These are phyloP conservation scores for Leccinum uliginosum DNA, from an alignment of 768 basidiomycete genomes.

Conservation along the genomic window DNA sequence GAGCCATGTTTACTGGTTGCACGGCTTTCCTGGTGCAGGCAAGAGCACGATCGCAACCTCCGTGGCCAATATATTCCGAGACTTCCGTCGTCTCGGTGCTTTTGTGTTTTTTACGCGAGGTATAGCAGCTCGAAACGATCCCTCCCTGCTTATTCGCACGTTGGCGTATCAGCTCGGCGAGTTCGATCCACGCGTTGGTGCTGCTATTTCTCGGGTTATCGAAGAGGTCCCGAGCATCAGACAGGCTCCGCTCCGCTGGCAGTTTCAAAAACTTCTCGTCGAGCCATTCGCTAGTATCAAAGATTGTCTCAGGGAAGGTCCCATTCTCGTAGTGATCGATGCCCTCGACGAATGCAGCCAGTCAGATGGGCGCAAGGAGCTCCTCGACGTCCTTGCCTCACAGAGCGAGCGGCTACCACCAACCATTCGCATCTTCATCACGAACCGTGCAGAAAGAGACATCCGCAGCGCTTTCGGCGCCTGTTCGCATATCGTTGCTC, in stretches of 20 bases:
- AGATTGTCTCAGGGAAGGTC: constrained; percentile 21
- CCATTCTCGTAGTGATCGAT: constrained; percentile 32
- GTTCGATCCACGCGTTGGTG: constrained; percentile 29
- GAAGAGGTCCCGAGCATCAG: constrained; percentile 26
- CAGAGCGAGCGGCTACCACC: constrained; percentile 15
- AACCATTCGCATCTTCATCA: constrained; percentile 30
- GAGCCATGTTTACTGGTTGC: constrained; percentile 30
- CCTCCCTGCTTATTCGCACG: constrained; percentile 30
- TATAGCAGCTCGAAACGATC: constrained; percentile 26
- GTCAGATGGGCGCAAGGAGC: constrained; percentile 20
- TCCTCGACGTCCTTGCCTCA: constrained; percentile 26
- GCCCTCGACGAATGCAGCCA: constrained; percentile 33
- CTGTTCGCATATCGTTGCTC: constrained; percentile 10
- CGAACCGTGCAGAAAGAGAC: constrained; percentile 31
- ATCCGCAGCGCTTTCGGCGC: constrained; percentile 17
- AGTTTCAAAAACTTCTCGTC: constrained; percentile 33
- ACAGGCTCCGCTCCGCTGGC: constrained; percentile 26
- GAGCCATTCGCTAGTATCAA: constrained; percentile 23
- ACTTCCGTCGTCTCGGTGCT: constrained; percentile 32
- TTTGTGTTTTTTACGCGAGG: constrained; percentile 34
- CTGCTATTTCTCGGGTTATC: constrained; percentile 23
- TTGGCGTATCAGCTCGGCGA: constrained; percentile 32
- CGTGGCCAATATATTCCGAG: constrained; percentile 30
- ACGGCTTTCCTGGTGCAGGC: constrained; percentile 34
- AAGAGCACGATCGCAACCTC: constrained; percentile 36